Evolutionary conservation across 768 basidiomycete species (phyloP).

Genomic region (Floccularia luteovirens): DNA sequence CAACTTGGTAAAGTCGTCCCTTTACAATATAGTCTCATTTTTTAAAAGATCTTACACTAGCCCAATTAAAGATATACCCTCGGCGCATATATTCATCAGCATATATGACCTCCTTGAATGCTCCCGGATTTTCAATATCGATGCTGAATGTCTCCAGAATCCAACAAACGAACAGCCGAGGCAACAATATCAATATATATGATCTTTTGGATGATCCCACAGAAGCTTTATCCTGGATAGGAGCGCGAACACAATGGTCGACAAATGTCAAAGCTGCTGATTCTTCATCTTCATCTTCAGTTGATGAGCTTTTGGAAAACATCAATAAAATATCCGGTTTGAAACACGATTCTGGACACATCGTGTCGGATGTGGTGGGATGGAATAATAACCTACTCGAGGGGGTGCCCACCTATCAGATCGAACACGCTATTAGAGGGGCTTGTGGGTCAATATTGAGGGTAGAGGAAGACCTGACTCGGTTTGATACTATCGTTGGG

Average conservation of each 20-base stretch:
- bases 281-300: background rate
- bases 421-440: constrained; percentile 17
- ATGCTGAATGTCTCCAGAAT: constrained; percentile 37
- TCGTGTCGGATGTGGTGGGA: background rate
- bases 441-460: constrained; percentile 35
- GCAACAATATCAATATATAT: constrained; percentile 13
- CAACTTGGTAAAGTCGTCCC: constrained; percentile 33
- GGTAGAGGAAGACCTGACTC: constrained; percentile 44
- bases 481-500: constrained; percentile 52
- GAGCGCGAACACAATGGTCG: constrained; percentile 22
- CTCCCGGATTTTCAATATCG: constrained; percentile 51
- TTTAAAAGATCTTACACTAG: constrained; percentile 11
- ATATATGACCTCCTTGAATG: constrained; percentile 56
- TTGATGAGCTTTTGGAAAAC: background rate
- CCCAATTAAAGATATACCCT: constrained; percentile 20
- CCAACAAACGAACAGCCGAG: constrained; percentile 5
- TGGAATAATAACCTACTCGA: background rate
- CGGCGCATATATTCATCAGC: constrained; percentile 35
- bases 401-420: background rate
- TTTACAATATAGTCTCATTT: background rate
- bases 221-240: constrained; percentile 33
- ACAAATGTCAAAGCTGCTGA: background rate
- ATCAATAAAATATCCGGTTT: background rate
- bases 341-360: too few species aligned
- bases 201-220: constrained; percentile 34